A percentile compares a stretch with the other conserved stretches of the same genome.
These are phyloP conservation scores for Sinapis alba DNA, from an alignment of 441 rosid genomes.

Conservation along the genomic window DNA sequence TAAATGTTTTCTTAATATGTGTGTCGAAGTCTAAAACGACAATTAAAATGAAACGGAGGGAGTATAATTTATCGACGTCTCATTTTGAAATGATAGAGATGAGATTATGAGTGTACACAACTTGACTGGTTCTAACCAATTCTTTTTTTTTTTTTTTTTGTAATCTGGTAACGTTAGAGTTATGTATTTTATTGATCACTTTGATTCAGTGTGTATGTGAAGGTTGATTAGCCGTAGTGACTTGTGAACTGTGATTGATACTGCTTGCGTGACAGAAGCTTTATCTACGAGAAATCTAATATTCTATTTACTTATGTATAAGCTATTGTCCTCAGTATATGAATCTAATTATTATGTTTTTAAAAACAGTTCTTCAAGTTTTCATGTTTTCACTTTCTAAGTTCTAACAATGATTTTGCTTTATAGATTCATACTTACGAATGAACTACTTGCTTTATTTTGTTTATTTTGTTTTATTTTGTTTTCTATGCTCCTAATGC, in stretches of 20 bases:
- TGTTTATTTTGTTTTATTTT: too few species aligned
- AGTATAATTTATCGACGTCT: neutral
- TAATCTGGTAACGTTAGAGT: neutral
- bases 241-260: neutral
- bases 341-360: neutral
- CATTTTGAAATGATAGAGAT: neutral
- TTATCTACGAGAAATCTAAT: neutral
- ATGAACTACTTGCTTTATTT: too few species aligned
- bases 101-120: neutral
- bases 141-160: neutral
- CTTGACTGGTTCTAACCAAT: neutral
- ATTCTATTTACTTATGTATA: neutral
- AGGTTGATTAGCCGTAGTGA: neutral
- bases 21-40: too few species aligned
- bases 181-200: too few species aligned
- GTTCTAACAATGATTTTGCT: too few species aligned
- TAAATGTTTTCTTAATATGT: too few species aligned
- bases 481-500: too few species aligned
- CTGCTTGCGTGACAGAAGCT: neutral
- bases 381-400: neutral
- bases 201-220: too few species aligned
- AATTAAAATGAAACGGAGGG: too few species aligned
- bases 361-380: too few species aligned
- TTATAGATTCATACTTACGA: too few species aligned
- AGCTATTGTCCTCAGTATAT: neutral